Evolutionary conservation across 495 filamentous ascomycete species (phyloP).

Genomic region (Aspergillus indologenus): DNA sequence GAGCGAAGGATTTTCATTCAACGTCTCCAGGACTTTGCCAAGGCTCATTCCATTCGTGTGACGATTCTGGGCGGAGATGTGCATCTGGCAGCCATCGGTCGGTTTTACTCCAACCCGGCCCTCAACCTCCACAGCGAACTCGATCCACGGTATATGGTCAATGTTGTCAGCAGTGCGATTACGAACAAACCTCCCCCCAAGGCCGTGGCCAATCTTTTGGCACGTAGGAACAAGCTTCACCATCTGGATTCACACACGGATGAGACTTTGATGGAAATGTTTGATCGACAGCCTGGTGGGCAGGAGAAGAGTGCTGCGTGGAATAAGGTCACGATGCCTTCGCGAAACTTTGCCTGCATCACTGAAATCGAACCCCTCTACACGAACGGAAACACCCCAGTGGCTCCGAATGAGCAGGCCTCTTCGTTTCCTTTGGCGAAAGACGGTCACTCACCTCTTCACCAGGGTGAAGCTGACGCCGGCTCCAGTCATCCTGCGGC

Average conservation of each 20-base stretch:
- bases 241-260: slow-evolving; percentile 81
- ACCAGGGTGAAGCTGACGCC: slow-evolving; percentile 59
- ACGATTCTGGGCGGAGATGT: slow-evolving; percentile 83
- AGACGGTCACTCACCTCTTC: slow-evolving; percentile 62
- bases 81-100: slow-evolving; percentile 69
- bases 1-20: slow-evolving; percentile 74
- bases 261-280: slow-evolving; percentile 83
- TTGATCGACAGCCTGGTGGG: slow-evolving; percentile 76
- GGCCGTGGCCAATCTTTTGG: slow-evolving; percentile 85
- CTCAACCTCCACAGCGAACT: slow-evolving; percentile 56
- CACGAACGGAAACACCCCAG: slow-evolving; percentile 21
- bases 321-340: slow-evolving; percentile 88
- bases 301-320: slow-evolving; percentile 60
- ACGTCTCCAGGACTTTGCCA: slow-evolving; percentile 69
- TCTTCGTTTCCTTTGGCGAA: slow-evolving; percentile 39
- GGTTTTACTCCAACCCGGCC: slow-evolving; percentile 69
- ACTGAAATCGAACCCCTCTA: slow-evolving; percentile 54
- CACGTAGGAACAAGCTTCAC: slow-evolving; percentile 85
- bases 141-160: slow-evolving; percentile 72
- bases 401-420: slow-evolving; percentile 13
- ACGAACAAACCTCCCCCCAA: slow-evolving; percentile 91
- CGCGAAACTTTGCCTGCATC: slow-evolving; percentile 81
- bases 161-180: slow-evolving; percentile 74
- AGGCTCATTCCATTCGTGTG: slow-evolving; percentile 70
- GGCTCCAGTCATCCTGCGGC: slow-evolving; percentile 66